Percentiles rank a stretch among this genome's conserved stretches.
These are phyloP conservation scores for Astragalus glycyphyllos DNA, from an alignment of 306 rosid species.

Conservation along the genomic window DNA sequence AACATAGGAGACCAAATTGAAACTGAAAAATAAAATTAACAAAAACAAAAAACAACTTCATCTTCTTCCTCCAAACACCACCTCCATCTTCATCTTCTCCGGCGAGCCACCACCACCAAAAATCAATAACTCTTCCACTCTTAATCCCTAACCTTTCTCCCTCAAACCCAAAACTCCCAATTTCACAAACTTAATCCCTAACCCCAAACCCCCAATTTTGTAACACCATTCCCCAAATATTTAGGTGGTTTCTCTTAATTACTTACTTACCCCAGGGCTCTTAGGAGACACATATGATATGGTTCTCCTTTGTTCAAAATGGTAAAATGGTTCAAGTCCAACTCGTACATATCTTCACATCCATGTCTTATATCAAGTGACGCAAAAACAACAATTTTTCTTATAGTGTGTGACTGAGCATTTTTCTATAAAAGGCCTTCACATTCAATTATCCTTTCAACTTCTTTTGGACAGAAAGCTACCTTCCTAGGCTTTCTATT, in stretches of 20 bases:
- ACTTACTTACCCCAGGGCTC: slow-evolving; percentile 71
- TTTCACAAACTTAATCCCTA: no score
- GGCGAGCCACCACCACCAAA: no score
- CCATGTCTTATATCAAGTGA: slow-evolving; percentile 90
- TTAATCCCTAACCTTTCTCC: no score
- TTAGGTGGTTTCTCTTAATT: slow-evolving; percentile 52
- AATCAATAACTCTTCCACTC: no score
- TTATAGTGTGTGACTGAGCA: slow-evolving; percentile 82
- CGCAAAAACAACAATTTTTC: slow-evolving; percentile 86
- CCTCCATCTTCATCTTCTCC: no score
- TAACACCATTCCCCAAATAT: no score
- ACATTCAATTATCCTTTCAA: slow-evolving; percentile 67
- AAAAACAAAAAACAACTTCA: no score
- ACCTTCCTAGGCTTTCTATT: slow-evolving; percentile 66
- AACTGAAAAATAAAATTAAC: no score
- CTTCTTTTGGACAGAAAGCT: slow-evolving; percentile 90
- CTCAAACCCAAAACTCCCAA: no score
- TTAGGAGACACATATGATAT: slow-evolving; percentile 58
- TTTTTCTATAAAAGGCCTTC: slow-evolving; percentile 59
- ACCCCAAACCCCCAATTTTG: no score
- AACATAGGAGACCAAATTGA: no score
- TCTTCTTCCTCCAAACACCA: no score
- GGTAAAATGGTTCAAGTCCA: slow-evolving; percentile 80
- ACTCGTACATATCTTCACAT: slow-evolving; percentile 82
- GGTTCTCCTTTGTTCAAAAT: slow-evolving; percentile 80